Evolutionary conservation across 176 grass and related monocot species (phyloP).

Genomic region (Bonia amplexicaulis): DNA sequence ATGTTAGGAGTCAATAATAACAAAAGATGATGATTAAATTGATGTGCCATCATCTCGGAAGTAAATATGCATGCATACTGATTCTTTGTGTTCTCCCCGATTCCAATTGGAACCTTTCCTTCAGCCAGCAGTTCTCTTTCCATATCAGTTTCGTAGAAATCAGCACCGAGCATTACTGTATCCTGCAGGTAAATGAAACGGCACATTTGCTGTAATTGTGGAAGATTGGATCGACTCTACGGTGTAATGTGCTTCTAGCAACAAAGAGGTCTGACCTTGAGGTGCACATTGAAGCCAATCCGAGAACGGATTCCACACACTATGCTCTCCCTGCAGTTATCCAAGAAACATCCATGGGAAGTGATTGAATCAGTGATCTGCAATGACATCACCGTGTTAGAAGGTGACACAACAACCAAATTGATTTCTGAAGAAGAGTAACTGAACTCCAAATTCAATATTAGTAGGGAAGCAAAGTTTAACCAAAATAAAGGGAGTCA

Average conservation of each 20-base stretch:
- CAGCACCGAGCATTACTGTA: slow-evolving; percentile 88
- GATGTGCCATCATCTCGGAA: not conserved
- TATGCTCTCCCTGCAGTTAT: slow-evolving; percentile 66
- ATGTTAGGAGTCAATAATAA: slow-evolving; percentile 11
- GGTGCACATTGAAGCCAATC: slow-evolving; percentile 64
- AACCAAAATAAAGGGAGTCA: not conserved
- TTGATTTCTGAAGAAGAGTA: not conserved
- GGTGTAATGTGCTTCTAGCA: not conserved
- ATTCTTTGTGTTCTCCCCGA: slow-evolving; percentile 81
- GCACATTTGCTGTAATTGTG: not conserved
- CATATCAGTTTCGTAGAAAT: slow-evolving; percentile 71
- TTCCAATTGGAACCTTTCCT: slow-evolving; percentile 81
- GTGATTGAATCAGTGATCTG: slow-evolving; percentile 84
- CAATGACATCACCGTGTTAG: slow-evolving; percentile 11
- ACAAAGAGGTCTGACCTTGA: slow-evolving; percentile 50
- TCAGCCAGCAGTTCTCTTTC: slow-evolving; percentile 58
- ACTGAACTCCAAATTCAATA: not conserved
- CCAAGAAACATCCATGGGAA: slow-evolving; percentile 87
- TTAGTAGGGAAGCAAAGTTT: not conserved
- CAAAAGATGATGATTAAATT: not conserved
- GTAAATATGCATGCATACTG: slow-evolving; percentile 41
- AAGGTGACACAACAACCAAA: not conserved
- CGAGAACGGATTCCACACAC: slow-evolving; percentile 78
- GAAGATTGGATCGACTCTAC: not conserved
- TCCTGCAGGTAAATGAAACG: slow-evolving; percentile 44